Evolutionary conservation across 2,329 filamentous ascomycete genomes (phyloP).

Genomic region (Botrytis tulipae): DNA sequence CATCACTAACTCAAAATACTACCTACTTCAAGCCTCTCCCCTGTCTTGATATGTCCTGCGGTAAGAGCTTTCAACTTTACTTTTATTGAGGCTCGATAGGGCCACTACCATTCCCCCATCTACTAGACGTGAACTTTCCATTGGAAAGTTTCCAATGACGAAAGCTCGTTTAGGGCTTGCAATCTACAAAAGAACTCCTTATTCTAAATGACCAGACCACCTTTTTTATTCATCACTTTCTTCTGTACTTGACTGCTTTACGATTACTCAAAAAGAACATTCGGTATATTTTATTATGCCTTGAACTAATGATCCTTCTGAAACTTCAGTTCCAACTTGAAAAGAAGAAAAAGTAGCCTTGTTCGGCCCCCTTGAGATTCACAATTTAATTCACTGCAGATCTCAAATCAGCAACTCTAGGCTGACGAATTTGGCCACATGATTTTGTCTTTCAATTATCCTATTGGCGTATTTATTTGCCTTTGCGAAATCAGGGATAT

Average conservation of each 20-base stretch:
- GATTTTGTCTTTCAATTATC: too few species aligned
- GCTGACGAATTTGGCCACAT: too few species aligned
- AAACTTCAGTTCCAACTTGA: background rate
- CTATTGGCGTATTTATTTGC: too few species aligned
- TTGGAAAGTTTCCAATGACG: background rate
- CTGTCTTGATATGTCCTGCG: background rate
- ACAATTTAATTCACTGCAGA: too few species aligned
- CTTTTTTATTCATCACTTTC: background rate
- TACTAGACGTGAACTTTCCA: background rate
- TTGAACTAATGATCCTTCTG: background rate
- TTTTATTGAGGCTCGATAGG: background rate
- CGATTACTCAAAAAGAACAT: rapidly evolving
- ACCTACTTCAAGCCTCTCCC: background rate
- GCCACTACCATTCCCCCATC: background rate
- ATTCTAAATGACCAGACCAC: background rate
- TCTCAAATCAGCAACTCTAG: too few species aligned
- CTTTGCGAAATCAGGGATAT: too few species aligned
- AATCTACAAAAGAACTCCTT: background rate
- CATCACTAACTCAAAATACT: background rate
- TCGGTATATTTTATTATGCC: background rate
- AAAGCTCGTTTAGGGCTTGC: background rate
- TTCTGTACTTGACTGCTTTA: background rate
- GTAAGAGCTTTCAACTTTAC: rapidly evolving
- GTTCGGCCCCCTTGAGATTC: too few species aligned
- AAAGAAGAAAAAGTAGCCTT: background rate